phyloP scores from a whole-genome alignment of 768 basidiomycete species.

The Tulasnella sp. region DNA sequence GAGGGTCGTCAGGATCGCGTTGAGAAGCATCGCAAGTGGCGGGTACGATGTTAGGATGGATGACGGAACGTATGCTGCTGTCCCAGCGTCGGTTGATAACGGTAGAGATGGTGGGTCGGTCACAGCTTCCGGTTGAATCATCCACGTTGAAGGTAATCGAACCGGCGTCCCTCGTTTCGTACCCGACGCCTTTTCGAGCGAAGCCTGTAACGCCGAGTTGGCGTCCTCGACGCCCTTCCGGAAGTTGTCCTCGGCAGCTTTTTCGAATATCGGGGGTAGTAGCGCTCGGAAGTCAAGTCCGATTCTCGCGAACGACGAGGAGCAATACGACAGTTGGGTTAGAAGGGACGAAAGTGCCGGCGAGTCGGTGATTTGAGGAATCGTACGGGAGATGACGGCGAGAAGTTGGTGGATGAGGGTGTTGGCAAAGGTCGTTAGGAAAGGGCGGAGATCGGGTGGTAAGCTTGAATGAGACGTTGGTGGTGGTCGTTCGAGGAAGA shows the following conservation, averaged over 20 bases:
- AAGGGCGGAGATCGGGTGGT: constrained; percentile 43
- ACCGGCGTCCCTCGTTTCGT: constrained; percentile 34
- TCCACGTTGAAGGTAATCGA: constrained; percentile 33
- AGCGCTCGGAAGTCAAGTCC: constrained; percentile 83
- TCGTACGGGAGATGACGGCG: constrained; percentile 56
- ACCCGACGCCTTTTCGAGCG: constrained; percentile 28
- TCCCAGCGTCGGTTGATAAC: constrained; percentile 23
- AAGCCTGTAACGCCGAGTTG: constrained; percentile 27
- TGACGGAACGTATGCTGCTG: constrained; percentile 58
- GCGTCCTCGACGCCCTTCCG: constrained; percentile 50
- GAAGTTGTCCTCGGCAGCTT: constrained; percentile 59
- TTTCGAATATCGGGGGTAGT: constrained; percentile 61
- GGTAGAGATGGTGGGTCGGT: constrained; percentile 28
- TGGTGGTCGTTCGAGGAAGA: constrained; percentile 62
- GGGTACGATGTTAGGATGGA: constrained; percentile 68
- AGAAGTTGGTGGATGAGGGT: constrained; percentile 64
- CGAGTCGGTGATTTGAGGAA: constrained; percentile 53
- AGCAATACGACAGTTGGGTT: constrained; percentile 91
- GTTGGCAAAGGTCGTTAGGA: constrained; percentile 64
- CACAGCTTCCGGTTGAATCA: constrained; percentile 34
- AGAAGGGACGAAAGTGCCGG: constrained; percentile 74
- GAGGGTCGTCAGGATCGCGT: constrained; percentile 65
- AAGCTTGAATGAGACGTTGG: constrained; percentile 42
- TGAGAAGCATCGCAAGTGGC: constrained; percentile 68
- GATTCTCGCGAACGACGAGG: constrained; percentile 84